phyloP scores from a whole-genome alignment of 768 basidiomycete species.

The Leccinum sublutescens region DNA sequence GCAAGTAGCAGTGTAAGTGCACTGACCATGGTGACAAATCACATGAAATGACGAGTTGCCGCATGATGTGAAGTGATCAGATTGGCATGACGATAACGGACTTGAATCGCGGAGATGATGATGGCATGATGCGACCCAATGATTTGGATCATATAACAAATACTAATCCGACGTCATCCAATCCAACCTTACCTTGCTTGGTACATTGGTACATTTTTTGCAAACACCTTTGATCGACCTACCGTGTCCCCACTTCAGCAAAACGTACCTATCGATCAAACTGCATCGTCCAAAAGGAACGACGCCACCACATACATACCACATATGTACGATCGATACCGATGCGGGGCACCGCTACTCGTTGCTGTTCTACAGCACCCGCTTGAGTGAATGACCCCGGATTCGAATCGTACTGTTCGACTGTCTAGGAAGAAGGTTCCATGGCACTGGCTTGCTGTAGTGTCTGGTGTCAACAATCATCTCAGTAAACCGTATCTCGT shows the following conservation, averaged over 20 bases:
- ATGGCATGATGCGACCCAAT: neutral
- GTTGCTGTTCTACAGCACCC: neutral
- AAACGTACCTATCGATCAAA: neutral
- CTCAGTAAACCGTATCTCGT: neutral
- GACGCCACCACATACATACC: neutral
- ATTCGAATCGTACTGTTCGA: neutral
- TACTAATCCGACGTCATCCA: neutral
- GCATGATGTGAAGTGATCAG: neutral
- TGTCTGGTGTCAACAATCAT: neutral
- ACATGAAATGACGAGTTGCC: neutral
- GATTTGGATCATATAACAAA: neutral
- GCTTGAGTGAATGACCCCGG: neutral
- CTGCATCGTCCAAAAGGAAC: neutral
- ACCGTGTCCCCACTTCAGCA: neutral
- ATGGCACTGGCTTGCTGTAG: neutral
- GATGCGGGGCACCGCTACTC: neutral
- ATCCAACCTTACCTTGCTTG: neutral
- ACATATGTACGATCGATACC: neutral
- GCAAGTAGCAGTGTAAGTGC: neutral
- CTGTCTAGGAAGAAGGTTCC: neutral
- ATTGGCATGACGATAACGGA: neutral
- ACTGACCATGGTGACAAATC: neutral
- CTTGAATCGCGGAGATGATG: neutral
- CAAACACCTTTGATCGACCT: neutral
- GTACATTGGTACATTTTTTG: neutral